Evolutionary conservation across 106 monocot genomes (phyloP).

Genomic region (Xerophyta viscosa): DNA sequence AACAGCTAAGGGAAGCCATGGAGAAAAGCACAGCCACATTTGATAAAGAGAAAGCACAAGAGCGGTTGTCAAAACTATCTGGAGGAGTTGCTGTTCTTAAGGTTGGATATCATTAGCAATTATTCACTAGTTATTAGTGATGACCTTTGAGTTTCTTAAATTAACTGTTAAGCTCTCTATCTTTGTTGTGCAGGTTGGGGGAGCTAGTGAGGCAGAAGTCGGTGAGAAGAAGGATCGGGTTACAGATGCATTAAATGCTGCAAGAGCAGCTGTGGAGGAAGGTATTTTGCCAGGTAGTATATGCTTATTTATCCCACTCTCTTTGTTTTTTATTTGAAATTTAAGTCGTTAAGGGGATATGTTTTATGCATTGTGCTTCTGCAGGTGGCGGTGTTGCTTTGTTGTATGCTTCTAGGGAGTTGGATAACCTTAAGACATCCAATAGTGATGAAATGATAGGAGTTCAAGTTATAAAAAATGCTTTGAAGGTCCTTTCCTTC

Average conservation of each 20-base stretch:
- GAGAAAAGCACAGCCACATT: constrained; percentile 54
- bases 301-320: no score
- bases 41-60: constrained; percentile 64
- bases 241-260: constrained; percentile 66
- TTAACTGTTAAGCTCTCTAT: no score
- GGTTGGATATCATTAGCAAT: constrained; percentile 24
- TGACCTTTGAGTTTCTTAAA: no score
- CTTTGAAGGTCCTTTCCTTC: constrained; percentile 39
- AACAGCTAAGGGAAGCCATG: constrained; percentile 54
- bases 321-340: no score
- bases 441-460: constrained; percentile 76
- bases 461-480: constrained; percentile 68
- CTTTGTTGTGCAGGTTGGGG: constrained; percentile 37
- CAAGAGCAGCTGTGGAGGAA: constrained; percentile 74
- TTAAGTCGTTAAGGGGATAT: no score
- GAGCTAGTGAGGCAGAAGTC: constrained; percentile 77
- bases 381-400: constrained; percentile 66
- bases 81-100: constrained; percentile 73
- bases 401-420: constrained; percentile 52
- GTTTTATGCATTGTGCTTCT: background rate
- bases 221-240: constrained; percentile 74
- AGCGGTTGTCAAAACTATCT: constrained; percentile 63
- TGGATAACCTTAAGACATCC: constrained; percentile 56
- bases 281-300: constrained; percentile 59
- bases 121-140: no score